Evolutionary conservation across 306 rosid species (phyloP).

Genomic region (Alnus rubra): DNA sequence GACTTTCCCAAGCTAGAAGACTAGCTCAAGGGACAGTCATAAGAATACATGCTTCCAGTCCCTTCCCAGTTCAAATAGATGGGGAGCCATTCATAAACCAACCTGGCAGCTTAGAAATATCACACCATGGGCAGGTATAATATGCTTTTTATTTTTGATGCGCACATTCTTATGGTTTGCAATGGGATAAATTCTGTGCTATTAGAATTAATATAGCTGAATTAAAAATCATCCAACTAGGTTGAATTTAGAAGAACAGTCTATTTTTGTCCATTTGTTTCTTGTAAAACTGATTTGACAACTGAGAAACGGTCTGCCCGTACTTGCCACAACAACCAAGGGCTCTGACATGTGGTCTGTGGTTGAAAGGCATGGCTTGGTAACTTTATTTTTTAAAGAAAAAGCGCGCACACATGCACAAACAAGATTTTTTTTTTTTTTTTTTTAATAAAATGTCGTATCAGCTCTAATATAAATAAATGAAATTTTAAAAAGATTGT

Average conservation of each 20-base stretch:
- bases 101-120: constrained; percentile 59
- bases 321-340: neutral
- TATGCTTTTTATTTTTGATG: constrained; percentile 12
- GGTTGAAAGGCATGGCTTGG: neutral
- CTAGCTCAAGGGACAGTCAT: constrained; percentile 74
- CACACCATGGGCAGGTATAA: constrained; percentile 62
- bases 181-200: neutral
- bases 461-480: too few species aligned
- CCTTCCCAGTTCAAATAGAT: constrained; percentile 84
- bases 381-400: neutral
- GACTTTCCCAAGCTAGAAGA: constrained; percentile 85
- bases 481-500: neutral
- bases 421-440: too few species aligned
- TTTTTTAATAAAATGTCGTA: too few species aligned
- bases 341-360: neutral
- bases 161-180: neutral
- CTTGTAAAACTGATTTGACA: neutral
- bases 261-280: neutral
- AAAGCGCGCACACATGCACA: too few species aligned
- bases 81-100: constrained; percentile 76
- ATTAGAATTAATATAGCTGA: neutral
- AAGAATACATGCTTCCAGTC: constrained; percentile 64
- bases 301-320: neutral
- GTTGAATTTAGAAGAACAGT: neutral
- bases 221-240: neutral